Percentiles rank a stretch among this genome's conserved stretches.
Conservation (phyloP, 345 rosid species). For the Abelmoschus esculentus region DNA sequence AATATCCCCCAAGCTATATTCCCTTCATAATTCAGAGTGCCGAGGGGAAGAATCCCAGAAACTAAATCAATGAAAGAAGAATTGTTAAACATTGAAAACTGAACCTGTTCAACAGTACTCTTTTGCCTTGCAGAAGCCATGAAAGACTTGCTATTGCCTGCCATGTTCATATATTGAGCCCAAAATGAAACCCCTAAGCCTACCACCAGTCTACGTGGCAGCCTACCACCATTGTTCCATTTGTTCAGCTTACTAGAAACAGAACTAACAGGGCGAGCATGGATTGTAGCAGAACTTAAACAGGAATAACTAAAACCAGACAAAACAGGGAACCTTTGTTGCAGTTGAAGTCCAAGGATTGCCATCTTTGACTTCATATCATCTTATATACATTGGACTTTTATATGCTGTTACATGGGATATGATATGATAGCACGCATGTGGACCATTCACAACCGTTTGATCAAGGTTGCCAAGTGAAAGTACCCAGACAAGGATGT, state of each 20-base stretch:
- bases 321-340: conserved; percentile 19
- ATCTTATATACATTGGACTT: neutral
- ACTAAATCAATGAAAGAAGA: neutral
- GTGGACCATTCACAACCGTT: conserved; percentile 8
- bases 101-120: conserved; percentile 61
- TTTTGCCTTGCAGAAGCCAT: conserved; percentile 71
- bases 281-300: conserved; percentile 7
- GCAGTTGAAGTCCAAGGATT: conserved; percentile 25
- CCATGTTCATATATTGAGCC: conserved; percentile 45
- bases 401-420: conserved; percentile 9
- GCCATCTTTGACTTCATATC: conserved; percentile 27
- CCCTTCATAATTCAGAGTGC: too few relatives aligned
- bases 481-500: neutral
- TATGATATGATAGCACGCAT: neutral
- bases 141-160: conserved; percentile 42
- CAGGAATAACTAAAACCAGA: conserved; percentile 11
- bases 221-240: conserved; percentile 16
- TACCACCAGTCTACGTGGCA: conserved; percentile 47
- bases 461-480: neutral
- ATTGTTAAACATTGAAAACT: neutral
- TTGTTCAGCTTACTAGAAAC: conserved; percentile 25
- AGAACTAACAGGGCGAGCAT: conserved; percentile 13
- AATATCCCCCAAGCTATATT: too few relatives aligned
- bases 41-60: neutral
- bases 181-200: conserved; percentile 60